Conservation (phyloP, 139 green algal genomes). For the Coelastrella sp. region DNA sequence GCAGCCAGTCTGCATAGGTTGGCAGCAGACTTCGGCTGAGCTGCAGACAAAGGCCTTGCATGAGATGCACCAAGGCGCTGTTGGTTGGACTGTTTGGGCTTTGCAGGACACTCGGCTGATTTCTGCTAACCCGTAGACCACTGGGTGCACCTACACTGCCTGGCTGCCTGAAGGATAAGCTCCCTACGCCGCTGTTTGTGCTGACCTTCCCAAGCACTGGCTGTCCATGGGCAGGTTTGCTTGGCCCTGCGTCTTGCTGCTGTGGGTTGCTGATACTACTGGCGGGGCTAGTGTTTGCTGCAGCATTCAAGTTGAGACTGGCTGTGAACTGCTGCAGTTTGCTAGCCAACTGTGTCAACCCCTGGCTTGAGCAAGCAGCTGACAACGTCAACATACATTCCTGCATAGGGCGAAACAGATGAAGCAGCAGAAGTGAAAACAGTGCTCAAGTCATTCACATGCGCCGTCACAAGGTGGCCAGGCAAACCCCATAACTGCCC, state of each 20-base stretch:
- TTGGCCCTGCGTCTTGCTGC: not conserved
- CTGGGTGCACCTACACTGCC: not conserved
- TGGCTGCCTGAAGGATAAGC: not conserved
- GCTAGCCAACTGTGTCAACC: not conserved
- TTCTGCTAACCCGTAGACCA: not conserved
- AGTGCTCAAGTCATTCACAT: no score
- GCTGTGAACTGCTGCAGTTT: conserved; percentile 28
- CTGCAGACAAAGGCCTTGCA: conserved; percentile 13
- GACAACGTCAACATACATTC: conserved; percentile 14
- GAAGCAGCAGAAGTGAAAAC: no score
- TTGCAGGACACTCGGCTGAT: not conserved
- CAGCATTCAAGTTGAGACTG: conserved; percentile 2
- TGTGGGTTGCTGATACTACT: conserved; percentile 4
- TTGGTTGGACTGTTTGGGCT: not conserved
- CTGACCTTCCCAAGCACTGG: not conserved
- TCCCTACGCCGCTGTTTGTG: conserved; percentile 20
- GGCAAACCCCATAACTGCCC: no score
- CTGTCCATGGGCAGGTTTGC: not conserved
- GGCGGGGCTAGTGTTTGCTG: conserved; percentile 1
- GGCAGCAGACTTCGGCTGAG: conserved; percentile 52
- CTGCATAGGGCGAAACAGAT: not conserved
- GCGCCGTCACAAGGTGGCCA: no score
- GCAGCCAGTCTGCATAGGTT: conserved; percentile 48
- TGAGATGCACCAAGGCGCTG: conserved; percentile 23
- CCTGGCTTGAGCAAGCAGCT: conserved; percentile 9